Percentiles rank a stretch among this genome's conserved stretches.
These are phyloP conservation scores for Eimeria acervulina DNA, from an alignment of 169 alveolate genomes.

Conservation along the genomic window DNA sequence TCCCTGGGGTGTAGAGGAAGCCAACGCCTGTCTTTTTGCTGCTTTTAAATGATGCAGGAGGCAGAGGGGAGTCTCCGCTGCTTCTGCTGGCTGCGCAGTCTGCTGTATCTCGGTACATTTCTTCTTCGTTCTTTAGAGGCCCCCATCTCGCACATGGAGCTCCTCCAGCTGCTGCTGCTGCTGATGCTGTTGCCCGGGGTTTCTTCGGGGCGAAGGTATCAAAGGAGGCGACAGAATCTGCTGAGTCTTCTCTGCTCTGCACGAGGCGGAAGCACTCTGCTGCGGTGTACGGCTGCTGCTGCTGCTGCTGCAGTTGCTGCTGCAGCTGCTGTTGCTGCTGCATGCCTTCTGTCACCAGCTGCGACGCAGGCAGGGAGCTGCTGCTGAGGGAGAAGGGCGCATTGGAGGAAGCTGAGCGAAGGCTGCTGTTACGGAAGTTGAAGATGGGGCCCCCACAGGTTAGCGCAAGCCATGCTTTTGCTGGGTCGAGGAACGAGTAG, in stretches of 20 bases:
- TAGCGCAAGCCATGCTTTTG: constrained; percentile 23
- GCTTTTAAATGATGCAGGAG: background rate
- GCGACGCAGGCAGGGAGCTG: constrained; percentile 11
- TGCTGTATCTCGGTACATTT: background rate
- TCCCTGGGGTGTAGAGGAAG: constrained; percentile 47
- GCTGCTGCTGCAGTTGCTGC: constrained; percentile 57
- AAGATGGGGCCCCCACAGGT: constrained; percentile 9
- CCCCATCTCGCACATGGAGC: background rate
- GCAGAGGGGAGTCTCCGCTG: constrained; percentile 69
- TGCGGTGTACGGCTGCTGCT: constrained; percentile 60
- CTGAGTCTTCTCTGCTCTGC: constrained; percentile 36
- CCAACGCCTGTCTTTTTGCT: background rate
- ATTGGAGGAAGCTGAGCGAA: background rate
- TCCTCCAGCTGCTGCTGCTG: background rate
- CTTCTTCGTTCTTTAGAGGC: background rate
- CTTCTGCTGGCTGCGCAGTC: constrained; percentile 61
- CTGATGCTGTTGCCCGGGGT: background rate
- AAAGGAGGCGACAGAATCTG: constrained; percentile 39
- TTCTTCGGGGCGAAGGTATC: constrained; percentile 47
- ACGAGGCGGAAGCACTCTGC: constrained; percentile 69
- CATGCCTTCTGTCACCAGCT: background rate
- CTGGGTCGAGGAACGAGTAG: constrained; percentile 37
- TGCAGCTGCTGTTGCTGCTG: constrained; percentile 5
- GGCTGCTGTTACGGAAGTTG: background rate
- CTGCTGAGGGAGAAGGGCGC: background rate